These are phyloP conservation scores for Trichoderma koningiopsis DNA, from an alignment of 2,329 filamentous ascomycete genomes.

Conservation along the genomic window DNA sequence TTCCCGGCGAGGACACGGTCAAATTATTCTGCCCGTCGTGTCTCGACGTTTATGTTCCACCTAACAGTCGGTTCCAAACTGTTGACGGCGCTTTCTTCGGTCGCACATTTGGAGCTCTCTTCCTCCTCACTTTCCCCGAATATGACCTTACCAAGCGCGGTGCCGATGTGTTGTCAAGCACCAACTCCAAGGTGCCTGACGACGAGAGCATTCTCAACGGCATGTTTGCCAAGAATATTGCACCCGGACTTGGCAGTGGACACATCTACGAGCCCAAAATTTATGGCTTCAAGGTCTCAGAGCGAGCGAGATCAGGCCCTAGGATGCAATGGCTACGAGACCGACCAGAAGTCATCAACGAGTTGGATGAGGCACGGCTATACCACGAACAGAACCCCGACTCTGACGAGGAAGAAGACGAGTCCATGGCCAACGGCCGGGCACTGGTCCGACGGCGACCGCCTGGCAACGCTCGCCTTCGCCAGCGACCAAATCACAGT, in stretches of 20 bases:
- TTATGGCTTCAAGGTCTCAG: slow-evolving; percentile 93
- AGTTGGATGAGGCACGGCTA: slow-evolving; percentile 76
- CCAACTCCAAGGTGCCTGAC: slow-evolving; percentile 39
- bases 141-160: slow-evolving; percentile 81
- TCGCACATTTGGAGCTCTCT: slow-evolving; percentile 93
- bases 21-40: slow-evolving; percentile 98
- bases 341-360: slow-evolving; percentile 75
- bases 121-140: slow-evolving; percentile 98
- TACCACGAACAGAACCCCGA: slow-evolving; percentile 57
- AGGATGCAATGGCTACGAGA: slow-evolving; percentile 96
- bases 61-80: slow-evolving; percentile 95
- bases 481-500: slow-evolving; percentile 51
- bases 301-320: slow-evolving; percentile 84
- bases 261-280: slow-evolving; percentile 94
- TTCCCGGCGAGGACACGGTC: slow-evolving; percentile 93
- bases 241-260: slow-evolving; percentile 77
- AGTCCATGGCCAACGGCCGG: slow-evolving; percentile 49
- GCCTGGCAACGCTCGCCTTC: slow-evolving; percentile 45
- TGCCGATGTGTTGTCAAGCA: slow-evolving; percentile 55
- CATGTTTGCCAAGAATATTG: slow-evolving; percentile 82
- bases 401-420: slow-evolving; percentile 62
- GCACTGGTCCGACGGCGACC: slow-evolving; percentile 48
- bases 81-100: slow-evolving; percentile 98
- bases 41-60: slow-evolving; percentile 94
- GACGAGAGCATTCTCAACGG: slow-evolving; percentile 73